These are phyloP conservation scores for Solanum etuberosum DNA, from an alignment of 257 asterid genomes.

Conservation along the genomic window DNA sequence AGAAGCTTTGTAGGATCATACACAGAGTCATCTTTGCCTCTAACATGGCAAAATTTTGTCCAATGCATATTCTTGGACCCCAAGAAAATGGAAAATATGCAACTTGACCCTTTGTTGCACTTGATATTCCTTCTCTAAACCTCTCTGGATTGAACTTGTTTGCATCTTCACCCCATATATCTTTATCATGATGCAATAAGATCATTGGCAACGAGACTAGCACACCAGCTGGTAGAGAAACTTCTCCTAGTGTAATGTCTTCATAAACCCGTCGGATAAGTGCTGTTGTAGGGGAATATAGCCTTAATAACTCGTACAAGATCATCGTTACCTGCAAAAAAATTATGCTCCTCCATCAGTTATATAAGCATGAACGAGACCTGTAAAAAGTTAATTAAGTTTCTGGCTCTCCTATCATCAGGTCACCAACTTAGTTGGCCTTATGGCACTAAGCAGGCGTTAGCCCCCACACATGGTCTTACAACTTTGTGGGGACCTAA, in stretches of 20 bases:
- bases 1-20: slow-evolving; percentile 24
- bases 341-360: background rate
- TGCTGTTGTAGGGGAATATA: slow-evolving; percentile 11
- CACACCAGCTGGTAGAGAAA: slow-evolving; percentile 6
- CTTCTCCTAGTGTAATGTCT: slow-evolving; percentile 12
- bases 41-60: slow-evolving; percentile 19
- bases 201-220: slow-evolving; percentile 7
- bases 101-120: slow-evolving; percentile 3
- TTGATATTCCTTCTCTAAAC: slow-evolving; percentile 12
- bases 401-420: no score
- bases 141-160: slow-evolving; percentile 23
- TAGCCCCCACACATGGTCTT: no score
- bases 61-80: slow-evolving; percentile 31
- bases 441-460: no score
- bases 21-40: slow-evolving; percentile 20
- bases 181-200: slow-evolving; percentile 12
- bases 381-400: no score
- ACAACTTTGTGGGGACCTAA: no score
- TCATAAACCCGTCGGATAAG: background rate
- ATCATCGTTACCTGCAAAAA: slow-evolving; percentile 17
- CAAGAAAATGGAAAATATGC: slow-evolving; percentile 20
- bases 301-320: slow-evolving; percentile 16
- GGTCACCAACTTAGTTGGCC: no score
- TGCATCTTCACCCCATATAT: slow-evolving; percentile 29
- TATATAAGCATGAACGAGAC: no score